Percentiles rank a stretch among this genome's conserved stretches.
These are phyloP conservation scores for Pyricularia grisea DNA, from an alignment of 2,329 filamentous ascomycete genomes.

Conservation along the genomic window DNA sequence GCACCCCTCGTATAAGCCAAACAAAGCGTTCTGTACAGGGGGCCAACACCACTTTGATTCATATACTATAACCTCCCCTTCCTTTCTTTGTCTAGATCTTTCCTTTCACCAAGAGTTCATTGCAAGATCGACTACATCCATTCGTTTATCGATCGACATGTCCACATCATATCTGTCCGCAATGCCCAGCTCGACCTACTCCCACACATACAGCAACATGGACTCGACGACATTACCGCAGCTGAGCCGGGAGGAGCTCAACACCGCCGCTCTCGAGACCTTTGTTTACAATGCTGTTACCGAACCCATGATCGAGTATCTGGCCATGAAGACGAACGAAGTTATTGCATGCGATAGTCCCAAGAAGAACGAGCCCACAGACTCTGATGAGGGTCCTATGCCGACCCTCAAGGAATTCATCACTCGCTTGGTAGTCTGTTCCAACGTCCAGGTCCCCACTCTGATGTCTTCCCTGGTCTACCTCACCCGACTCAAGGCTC, in stretches of 20 bases:
- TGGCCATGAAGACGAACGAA: conserved; percentile 63
- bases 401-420: conserved; percentile 89
- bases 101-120: neutral
- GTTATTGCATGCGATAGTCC: conserved; percentile 67
- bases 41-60: conserved; percentile 4
- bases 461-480: conserved; percentile 97
- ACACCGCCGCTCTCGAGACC: conserved; percentile 67
- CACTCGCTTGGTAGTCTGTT: conserved; percentile 77
- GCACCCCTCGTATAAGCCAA: conserved; percentile 17
- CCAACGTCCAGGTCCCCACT: conserved; percentile 94
- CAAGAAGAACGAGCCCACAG: neutral
- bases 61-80: conserved; percentile 5
- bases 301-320: conserved; percentile 67
- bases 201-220: conserved; percentile 27
- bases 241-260: conserved; percentile 46
- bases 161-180: conserved; percentile 1
- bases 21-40: conserved; percentile 2
- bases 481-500: conserved; percentile 71
- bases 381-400: conserved; percentile 41
- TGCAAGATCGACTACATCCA: neutral
- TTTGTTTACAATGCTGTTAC: conserved; percentile 72
- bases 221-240: conserved; percentile 31
- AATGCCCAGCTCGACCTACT: conserved; percentile 8
- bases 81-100: neutral
- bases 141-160: neutral